Base-by-base conservation (phyloP, 2,329 filamentous ascomycete genomes). In the Pseudocercospora cruenta region DNA sequence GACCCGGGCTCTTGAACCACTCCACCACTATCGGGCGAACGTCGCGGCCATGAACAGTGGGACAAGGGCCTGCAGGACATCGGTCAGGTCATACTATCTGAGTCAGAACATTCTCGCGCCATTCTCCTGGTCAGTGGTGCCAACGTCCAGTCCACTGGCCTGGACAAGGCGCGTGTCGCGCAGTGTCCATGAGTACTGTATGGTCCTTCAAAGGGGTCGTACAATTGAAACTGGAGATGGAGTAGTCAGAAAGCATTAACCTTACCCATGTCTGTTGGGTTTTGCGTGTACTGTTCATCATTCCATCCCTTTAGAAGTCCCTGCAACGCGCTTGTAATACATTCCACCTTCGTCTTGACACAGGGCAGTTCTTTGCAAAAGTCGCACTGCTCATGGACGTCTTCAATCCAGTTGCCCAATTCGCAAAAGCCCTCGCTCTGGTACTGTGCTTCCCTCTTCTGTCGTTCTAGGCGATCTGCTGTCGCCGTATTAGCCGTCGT, bases 391-490 rank as follows among this genome's bases (percentile, higher is more conserved):
- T 55, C 4, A 16, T 33, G 51, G 12, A 55, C 26, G 22, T 26
- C 51, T n/a, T 16, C 16, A 3, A 19, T 2, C 14, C 2, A 43
- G 3, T 8, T 43, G 16, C 19, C 39, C n/a, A 43, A 19, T 28
- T 59, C 22, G 16, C 57, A 59, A 16, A 43, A 19, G 19, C 4
- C n/a, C 14, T 36, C 14, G 6, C 3, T 7, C 7, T 26, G 33
- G 12, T 59, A n/a, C 31, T 45, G 58, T 60, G 49, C 51, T 49
- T 55, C 47, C n/a, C 8, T 54, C 14, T 24, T 22, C 53, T 26
- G 39, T 49, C 39, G 28, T 31, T 61, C 60, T 39, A 58, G 45
- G 47, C 21, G 28, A 51, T 31, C 43, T 49, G 24, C 36, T 51
- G 28, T 33, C 28, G 45, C 22, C 26, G 43, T 24, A 39, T 62